These are phyloP conservation scores for Davidsoniella australis DNA, from an alignment of 2,329 filamentous ascomycete species.

Conservation along the genomic window DNA sequence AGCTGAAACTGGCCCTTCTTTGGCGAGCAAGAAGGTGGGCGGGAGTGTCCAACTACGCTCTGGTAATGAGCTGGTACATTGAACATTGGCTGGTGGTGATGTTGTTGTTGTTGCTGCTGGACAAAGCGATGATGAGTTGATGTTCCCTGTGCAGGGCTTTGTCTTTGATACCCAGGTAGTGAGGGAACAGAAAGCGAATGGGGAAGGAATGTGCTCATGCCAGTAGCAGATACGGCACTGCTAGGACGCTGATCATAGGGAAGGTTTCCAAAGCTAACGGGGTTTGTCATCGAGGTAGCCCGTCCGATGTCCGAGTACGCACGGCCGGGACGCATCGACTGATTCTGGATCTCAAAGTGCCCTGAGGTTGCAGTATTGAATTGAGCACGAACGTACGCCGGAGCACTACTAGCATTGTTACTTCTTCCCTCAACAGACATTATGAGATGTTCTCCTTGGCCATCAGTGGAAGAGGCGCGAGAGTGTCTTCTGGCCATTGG, in stretches of 20 bases:
- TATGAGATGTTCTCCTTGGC: not conserved
- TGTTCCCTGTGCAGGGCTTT: conserved; percentile 13
- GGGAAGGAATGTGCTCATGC: not conserved
- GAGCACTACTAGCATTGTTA: too few species aligned
- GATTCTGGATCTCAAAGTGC: not conserved
- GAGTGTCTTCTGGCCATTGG: conserved; percentile 12
- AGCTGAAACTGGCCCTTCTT: conserved; percentile 13
- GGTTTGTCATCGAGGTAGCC: not conserved
- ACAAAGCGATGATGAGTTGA: conserved; percentile 13
- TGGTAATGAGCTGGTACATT: conserved; percentile 8
- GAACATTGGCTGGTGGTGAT: too few species aligned
- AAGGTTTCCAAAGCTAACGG: not conserved
- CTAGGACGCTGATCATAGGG: not conserved
- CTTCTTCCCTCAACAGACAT: not conserved
- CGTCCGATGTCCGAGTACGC: conserved; percentile 15
- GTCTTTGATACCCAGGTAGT: conserved; percentile 10
- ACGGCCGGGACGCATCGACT: conserved; percentile 4
- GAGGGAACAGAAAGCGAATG: conserved; percentile 2
- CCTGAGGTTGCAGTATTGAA: too few species aligned
- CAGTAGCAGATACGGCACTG: too few species aligned
- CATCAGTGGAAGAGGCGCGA: conserved; percentile 1
- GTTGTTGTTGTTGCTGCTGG: conserved; percentile 14
- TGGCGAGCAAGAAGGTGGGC: conserved; percentile 3
- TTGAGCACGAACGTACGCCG: too few species aligned
- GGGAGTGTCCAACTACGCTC: conserved; percentile 1